Evolutionary conservation across 139 green algal species (phyloP), one percentile per base, ranked within the genome.

Genomic region (Chlorella sorokiniana): DNA sequence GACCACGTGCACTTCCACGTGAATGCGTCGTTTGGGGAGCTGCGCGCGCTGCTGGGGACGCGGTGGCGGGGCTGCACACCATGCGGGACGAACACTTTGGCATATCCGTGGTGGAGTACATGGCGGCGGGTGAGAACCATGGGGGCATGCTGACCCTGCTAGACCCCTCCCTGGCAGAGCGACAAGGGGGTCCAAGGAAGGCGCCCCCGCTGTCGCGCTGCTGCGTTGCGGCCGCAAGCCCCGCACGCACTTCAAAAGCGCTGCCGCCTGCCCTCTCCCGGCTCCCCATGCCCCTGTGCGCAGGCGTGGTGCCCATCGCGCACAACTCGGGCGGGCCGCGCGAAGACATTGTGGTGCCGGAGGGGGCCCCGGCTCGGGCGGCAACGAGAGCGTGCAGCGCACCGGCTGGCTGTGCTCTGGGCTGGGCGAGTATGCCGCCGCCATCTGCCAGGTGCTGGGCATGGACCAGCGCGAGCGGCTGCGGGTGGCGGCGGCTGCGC

Each of bases 81-180:
- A 99, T 99, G 97, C 44, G 86, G 59, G 96, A 99, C 79, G 97
- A 99, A 84, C 97, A 99, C 92, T 99, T 99, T 90, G 97, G 97
- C 72, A 99, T 99, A 86, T 92, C 91, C 79, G 91, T 99, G 20
- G 96, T 99, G 31, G 96, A 99, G 89, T 99, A 98, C 90, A 98
- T 99, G 96, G 96, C 96, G 22, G 94, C 95, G 52, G 91, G 89
- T 65, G 79, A 35, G 25, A 22, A n/a, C n/a, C n/a, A n/a, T n/a
- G n/a, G n/a, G n/a, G n/a, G 78, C n/a, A 48, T 23, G 10, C 20
- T 25, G 9, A 27, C 33, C 7, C n/a, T 38, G 40, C 40, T 29
- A 25, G 64, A 48, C 7, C 33, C 9, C 9, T 18, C 11, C 9
- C 37, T 42, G n/a, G 11, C n/a, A 22, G 29, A 0, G 29, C 1